Base-by-base conservation (phyloP, 352 stramenopile genomes). In the Aphanomyces euteiches region DNA sequence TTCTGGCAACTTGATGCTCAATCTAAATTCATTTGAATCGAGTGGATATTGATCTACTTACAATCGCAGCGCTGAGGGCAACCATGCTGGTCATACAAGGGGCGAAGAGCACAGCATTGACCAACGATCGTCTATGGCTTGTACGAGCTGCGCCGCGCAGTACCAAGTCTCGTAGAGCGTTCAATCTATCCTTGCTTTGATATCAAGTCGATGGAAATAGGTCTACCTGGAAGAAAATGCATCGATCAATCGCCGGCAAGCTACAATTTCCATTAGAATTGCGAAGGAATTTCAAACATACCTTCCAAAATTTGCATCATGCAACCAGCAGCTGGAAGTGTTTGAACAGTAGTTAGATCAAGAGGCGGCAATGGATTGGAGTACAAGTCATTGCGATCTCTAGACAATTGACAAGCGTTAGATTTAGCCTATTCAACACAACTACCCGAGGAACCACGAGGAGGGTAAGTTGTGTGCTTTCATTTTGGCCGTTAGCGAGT, bases 301-400 rank as follows among this genome's bases (percentile, higher is more conserved):
- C 63, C 63, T 4, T 69, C 6, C 3, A 69, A 47, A 21, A 69
- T 69, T 19, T 17, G 43, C 8, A 61, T 41, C 63, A 69, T 58
- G 38, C 63, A 69, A 6, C 43, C 37, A n/a, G 63, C 40, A 7
- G 63, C 21, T 36, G 63, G 63, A 34, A 69, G 15, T n/a, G 6
- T 43, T 37, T 69, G 37, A 3, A 34, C 43, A 5, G 45, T 43
- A 17, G 12, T 5, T 0, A 69, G 15, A 47, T 69, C 47, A 10
- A 67, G 12, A 15, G 21, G 13, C 28, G 60, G 60, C 17, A 67
- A 37, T 3, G 17, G 4, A 5, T 34, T 19, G 6, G 21, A 19
- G 56, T 63, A 63, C 21, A 38, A 7, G 17, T 28, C 28, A 28
- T 28, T 28, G 28, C 28, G 28, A 28, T 28, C 28, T 28, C 28